phyloP scores from a whole-genome alignment of 345 rosid species.

The Corymbia maculata region DNA sequence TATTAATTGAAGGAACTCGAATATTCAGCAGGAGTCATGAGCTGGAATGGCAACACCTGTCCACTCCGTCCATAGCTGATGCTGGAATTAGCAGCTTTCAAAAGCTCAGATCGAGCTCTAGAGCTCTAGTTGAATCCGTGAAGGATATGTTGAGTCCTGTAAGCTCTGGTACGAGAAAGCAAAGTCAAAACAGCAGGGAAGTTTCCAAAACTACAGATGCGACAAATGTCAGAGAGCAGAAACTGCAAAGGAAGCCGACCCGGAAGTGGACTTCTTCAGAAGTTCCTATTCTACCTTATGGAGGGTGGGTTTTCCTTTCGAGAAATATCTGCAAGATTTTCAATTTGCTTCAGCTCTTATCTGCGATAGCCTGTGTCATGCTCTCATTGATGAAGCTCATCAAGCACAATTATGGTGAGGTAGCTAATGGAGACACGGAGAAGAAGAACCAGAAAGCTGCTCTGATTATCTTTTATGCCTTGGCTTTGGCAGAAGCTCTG shows the following conservation, averaged over 20 bases:
- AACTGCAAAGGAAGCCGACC: conserved; percentile 9
- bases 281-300: conserved; percentile 67
- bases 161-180: conserved; percentile 3
- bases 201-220: conserved; percentile 2
- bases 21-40: neutral
- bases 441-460: conserved; percentile 49
- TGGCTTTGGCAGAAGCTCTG: neutral
- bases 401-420: conserved; percentile 56
- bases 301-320: conserved; percentile 51
- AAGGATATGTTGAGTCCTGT: conserved; percentile 9
- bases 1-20: neutral
- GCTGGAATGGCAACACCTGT: neutral
- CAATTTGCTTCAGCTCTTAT: neutral
- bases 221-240: neutral
- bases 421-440: conserved; percentile 40
- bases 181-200: neutral
- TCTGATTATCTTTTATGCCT: conserved; percentile 1
- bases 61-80: neutral
- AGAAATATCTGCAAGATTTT: conserved; percentile 12
- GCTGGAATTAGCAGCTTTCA: conserved; percentile 39
- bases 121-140: conserved; percentile 6
- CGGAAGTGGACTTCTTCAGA: conserved; percentile 53
- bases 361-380: conserved; percentile 7
- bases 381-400: conserved; percentile 58
- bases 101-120: conserved; percentile 36